Conservation (phyloP, 768 basidiomycete species). For the Nidula microcarpa region DNA sequence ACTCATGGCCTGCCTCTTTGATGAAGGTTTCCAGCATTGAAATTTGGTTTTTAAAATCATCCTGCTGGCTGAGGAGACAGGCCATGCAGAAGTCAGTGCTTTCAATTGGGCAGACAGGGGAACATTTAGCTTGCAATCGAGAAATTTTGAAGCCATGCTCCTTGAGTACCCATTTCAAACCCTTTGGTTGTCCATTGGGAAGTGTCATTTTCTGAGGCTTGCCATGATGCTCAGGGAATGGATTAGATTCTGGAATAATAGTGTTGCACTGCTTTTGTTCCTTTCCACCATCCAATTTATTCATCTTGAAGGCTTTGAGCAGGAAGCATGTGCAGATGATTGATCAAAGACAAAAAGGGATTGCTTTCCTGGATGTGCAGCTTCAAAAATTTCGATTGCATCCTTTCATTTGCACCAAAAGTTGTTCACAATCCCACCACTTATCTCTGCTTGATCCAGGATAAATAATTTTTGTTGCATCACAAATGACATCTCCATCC, state of each 20-base stretch:
- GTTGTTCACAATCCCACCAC: constrained; percentile 33
- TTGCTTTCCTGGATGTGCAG: constrained; percentile 23
- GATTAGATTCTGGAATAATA: constrained; percentile 33
- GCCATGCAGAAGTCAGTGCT: constrained; percentile 24
- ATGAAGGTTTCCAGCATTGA: constrained; percentile 28
- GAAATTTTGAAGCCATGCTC: not conserved
- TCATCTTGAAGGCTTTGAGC: constrained; percentile 39
- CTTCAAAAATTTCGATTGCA: constrained; percentile 31
- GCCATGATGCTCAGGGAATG: constrained; percentile 16
- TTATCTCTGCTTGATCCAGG: constrained; percentile 30
- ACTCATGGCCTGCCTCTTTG: constrained; percentile 22
- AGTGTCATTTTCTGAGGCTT: constrained; percentile 31
- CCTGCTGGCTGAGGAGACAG: constrained; percentile 28
- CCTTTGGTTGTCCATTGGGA: constrained; percentile 15
- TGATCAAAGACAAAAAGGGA: constrained; percentile 37
- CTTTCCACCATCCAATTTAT: constrained; percentile 34
- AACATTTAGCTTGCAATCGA: constrained; percentile 5
- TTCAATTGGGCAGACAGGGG: too few species aligned
- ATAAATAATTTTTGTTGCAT: constrained; percentile 33
- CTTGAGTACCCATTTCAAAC: not conserved
- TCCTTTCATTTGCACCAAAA: constrained; percentile 26
- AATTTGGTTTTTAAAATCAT: constrained; percentile 30
- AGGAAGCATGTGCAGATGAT: constrained; percentile 35
- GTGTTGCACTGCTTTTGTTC: constrained; percentile 29
- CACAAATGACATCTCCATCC: constrained; percentile 17